These are phyloP conservation scores for Candida orba DNA, from an alignment of 805 yeast genomes.

Conservation along the genomic window DNA sequence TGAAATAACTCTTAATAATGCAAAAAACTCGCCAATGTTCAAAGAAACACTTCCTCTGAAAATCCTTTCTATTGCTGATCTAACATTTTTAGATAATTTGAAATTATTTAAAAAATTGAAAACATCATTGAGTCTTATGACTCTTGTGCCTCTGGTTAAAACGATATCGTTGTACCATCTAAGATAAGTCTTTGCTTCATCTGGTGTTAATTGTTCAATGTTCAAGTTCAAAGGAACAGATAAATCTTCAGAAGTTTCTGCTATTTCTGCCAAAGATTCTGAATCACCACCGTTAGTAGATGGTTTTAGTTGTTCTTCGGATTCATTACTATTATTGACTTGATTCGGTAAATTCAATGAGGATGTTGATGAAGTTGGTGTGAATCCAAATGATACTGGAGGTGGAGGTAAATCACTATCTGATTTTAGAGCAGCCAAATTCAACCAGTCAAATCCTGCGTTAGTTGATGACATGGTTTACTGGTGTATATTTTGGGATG, in stretches of 20 bases:
- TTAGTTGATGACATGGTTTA: neutral
- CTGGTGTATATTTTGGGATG: neutral
- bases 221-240: constrained; percentile 58
- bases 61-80: constrained; percentile 43
- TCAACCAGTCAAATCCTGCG: constrained; percentile 47
- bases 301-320: no score
- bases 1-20: constrained; percentile 70
- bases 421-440: constrained; percentile 31
- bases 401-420: constrained; percentile 37
- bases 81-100: constrained; percentile 45
- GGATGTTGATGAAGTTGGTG: constrained; percentile 19
- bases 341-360: constrained; percentile 12
- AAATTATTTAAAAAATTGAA: constrained; percentile 73
- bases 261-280: neutral
- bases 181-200: constrained; percentile 78
- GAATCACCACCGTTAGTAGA: neutral
- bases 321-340: neutral
- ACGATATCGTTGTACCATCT: constrained; percentile 90
- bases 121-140: constrained; percentile 71
- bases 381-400: constrained; percentile 42
- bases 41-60: constrained; percentile 51
- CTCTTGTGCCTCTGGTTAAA: constrained; percentile 57
- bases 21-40: constrained; percentile 88
- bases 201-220: constrained; percentile 59
- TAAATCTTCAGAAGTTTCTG: constrained; percentile 26